These are phyloP conservation scores for Esteya vermicola DNA, from an alignment of 2,329 filamentous ascomycete species.

Conservation along the genomic window DNA sequence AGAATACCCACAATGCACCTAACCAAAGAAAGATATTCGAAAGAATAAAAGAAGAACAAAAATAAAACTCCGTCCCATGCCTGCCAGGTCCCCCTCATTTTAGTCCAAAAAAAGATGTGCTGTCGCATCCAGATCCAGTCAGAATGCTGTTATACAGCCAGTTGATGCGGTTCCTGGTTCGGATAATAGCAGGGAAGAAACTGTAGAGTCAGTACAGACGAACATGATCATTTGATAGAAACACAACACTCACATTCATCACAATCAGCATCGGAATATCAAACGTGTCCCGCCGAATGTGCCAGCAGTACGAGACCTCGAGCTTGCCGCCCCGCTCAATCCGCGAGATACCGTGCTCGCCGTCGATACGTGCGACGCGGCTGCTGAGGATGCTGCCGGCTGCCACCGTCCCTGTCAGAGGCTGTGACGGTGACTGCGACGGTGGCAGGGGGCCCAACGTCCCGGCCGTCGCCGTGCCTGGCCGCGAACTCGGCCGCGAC, in stretches of 20 bases:
- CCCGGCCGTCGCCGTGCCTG: neutral
- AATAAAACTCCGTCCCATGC: conserved; percentile 9
- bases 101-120: too few species aligned
- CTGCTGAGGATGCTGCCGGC: conserved; percentile 40
- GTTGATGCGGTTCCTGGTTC: conserved; percentile 39
- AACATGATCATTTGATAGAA: neutral
- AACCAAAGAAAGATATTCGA: neutral
- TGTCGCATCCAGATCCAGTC: neutral
- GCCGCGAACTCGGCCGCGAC: neutral
- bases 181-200: conserved; percentile 47
- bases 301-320: conserved; percentile 93
- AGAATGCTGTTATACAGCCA: conserved; percentile 31
- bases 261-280: conserved; percentile 98
- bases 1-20: neutral
- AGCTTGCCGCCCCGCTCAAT: conserved; percentile 82
- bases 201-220: conserved; percentile 17
- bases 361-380: conserved; percentile 48
- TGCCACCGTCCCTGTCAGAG: neutral
- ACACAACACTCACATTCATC: conserved; percentile 66
- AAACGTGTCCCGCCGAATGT: conserved; percentile 90
- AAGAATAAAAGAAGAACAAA: neutral
- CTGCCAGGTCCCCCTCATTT: conserved; percentile 1
- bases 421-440: too few species aligned
- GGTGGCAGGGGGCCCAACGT: too few species aligned
- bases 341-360: conserved; percentile 66